phyloP scores from a whole-genome alignment of 2,329 filamentous ascomycete species.

The Colletotrichum chlorophyti region DNA sequence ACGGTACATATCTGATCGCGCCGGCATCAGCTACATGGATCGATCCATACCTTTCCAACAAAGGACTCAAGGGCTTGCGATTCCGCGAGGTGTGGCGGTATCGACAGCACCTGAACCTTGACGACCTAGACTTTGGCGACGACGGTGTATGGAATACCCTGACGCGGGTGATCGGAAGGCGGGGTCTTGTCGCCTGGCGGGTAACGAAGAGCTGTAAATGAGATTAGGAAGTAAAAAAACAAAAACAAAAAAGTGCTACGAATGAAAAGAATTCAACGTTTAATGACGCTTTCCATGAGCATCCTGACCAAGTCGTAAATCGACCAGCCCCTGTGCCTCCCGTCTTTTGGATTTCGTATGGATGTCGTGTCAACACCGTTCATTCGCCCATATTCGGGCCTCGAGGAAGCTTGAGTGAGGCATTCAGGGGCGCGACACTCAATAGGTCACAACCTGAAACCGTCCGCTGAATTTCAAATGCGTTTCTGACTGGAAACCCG shows the following conservation, averaged over 20 bases:
- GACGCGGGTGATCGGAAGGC: constrained; percentile 68
- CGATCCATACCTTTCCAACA: constrained; percentile 66
- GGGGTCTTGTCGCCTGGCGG: constrained; percentile 68
- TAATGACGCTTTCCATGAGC: constrained; percentile 19
- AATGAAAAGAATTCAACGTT: constrained; percentile 21
- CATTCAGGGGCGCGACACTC: no score
- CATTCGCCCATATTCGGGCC: no score
- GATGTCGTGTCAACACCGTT: no score
- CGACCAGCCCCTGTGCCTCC: no score
- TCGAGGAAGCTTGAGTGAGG: no score
- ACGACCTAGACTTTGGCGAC: constrained; percentile 80
- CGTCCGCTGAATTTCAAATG: no score
- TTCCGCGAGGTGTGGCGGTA: constrained; percentile 77
- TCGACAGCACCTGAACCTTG: constrained; percentile 73
- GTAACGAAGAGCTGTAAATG: constrained; percentile 65
- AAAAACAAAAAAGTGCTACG: neutral
- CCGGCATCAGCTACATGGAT: constrained; percentile 76
- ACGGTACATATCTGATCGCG: constrained; percentile 74
- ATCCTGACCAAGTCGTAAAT: no score
- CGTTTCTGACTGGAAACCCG: no score
- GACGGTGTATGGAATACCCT: constrained; percentile 79
- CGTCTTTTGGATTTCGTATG: no score
- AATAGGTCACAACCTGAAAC: no score
- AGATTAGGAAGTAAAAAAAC: neutral
- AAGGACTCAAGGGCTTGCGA: constrained; percentile 63